Percentiles rank a stretch among this genome's conserved stretches.
Evolutionary conservation across 1,284 basidiomycete species (phyloP).

Genomic region (Volvariella surrecta): DNA sequence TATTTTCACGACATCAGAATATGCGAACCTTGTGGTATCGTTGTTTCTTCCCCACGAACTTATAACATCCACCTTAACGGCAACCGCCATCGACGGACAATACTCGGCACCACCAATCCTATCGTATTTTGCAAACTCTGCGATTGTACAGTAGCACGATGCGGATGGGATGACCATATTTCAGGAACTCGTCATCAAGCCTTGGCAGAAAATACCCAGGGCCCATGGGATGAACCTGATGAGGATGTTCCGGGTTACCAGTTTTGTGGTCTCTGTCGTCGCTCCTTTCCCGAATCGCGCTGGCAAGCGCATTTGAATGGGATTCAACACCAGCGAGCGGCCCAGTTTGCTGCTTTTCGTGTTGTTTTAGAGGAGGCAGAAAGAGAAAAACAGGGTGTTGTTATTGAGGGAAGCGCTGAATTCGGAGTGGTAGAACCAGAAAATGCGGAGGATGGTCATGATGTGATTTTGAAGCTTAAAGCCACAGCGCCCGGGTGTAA

Average conservation of each 20-base stretch:
- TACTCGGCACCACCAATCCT: slow-evolving; percentile 12
- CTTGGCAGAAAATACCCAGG: slow-evolving; percentile 13
- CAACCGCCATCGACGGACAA: slow-evolving; percentile 17
- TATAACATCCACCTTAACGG: slow-evolving; percentile 21
- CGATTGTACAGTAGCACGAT: slow-evolving; percentile 16
- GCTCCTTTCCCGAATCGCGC: slow-evolving; percentile 17
- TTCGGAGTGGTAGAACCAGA: slow-evolving; percentile 29
- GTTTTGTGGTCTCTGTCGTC: slow-evolving; percentile 32
- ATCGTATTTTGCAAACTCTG: slow-evolving; percentile 23
- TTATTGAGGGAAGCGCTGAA: slow-evolving; percentile 26
- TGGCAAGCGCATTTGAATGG: slow-evolving; percentile 25
- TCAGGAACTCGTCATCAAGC: slow-evolving; percentile 16
- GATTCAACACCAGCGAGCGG: slow-evolving; percentile 23
- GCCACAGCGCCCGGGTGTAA: slow-evolving; percentile 22
- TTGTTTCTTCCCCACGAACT: slow-evolving; percentile 16
- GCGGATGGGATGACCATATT: slow-evolving; percentile 23
- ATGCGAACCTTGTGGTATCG: slow-evolving; percentile 28
- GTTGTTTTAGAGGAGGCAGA: slow-evolving; percentile 32
- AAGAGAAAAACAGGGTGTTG: slow-evolving; percentile 34
- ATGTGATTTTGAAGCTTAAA: slow-evolving; percentile 15
- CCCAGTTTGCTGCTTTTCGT: slow-evolving; percentile 25
- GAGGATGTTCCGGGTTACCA: slow-evolving; percentile 19
- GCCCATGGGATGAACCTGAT: slow-evolving; percentile 19
- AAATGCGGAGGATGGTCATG: slow-evolving; percentile 18
- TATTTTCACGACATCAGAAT: slow-evolving; percentile 26